Percentiles rank a stretch among this genome's conserved stretches.
Evolutionary conservation across 148 eudicot species (phyloP).

Genomic region (Fagopyrum esculentum): DNA sequence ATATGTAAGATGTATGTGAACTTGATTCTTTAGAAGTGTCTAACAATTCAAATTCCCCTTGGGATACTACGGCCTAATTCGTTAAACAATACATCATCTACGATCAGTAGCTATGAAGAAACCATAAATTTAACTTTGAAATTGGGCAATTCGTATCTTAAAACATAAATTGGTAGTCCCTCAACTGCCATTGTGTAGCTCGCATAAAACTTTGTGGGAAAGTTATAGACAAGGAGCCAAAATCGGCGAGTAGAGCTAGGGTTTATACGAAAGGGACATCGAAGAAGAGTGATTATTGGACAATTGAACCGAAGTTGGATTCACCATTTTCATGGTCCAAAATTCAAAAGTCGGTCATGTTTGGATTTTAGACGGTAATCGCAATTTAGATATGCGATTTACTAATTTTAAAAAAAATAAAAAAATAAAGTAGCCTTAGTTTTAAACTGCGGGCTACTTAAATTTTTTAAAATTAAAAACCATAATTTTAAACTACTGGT

Average conservation of each 20-base stretch:
- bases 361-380: too few relatives aligned
- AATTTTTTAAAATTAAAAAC: too few relatives aligned
- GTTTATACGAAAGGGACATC: conserved; percentile 9
- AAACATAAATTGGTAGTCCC: not conserved
- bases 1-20: too few relatives aligned
- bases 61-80: not conserved
- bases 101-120: not conserved
- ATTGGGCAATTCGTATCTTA: not conserved
- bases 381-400: too few relatives aligned
- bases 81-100: not conserved
- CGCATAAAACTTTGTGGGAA: conserved; percentile 23
- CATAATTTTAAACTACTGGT: too few relatives aligned
- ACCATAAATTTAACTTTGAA: not conserved
- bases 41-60: not conserved
- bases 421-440: too few relatives aligned
- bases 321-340: conserved; percentile 15
- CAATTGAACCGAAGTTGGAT: conserved; percentile 12
- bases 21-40: not conserved
- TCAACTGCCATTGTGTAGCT: conserved; percentile 23
- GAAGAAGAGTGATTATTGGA: conserved; percentile 23
- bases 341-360: not conserved
- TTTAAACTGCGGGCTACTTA: too few relatives aligned
- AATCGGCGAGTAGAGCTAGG: conserved; percentile 1
- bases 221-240: conserved; percentile 10
- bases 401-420: too few relatives aligned